Percentiles rank a stretch among this genome's conserved stretches.
Conservation (phyloP, 495 filamentous ascomycete species). For the Penicillium cinerascens region DNA sequence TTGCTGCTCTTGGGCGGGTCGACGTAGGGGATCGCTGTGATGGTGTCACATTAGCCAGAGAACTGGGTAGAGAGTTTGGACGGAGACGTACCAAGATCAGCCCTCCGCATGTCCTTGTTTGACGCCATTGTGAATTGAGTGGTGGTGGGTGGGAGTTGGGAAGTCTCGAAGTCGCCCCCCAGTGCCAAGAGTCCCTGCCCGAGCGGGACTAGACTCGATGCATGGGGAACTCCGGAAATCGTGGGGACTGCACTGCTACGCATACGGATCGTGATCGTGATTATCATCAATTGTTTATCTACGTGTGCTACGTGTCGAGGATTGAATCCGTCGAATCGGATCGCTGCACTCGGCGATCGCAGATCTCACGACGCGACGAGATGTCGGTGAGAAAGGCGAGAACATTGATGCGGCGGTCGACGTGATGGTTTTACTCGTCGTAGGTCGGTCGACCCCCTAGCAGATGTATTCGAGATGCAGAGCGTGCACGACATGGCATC, state of each 20-base stretch:
- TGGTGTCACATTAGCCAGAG: constrained; percentile 9
- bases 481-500: constrained; percentile 4
- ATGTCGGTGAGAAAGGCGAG: constrained; percentile 8
- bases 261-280: neutral
- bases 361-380: neutral
- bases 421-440: neutral
- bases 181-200: constrained; percentile 9
- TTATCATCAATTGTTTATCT: neutral
- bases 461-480: no score
- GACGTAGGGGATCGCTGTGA: constrained; percentile 59
- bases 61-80: neutral
- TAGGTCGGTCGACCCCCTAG: neutral
- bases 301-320: neutral
- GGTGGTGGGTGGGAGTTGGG: constrained; percentile 3
- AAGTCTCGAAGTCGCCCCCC: constrained; percentile 13
- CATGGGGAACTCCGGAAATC: constrained; percentile 1
- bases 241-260: constrained; percentile 1
- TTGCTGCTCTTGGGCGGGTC: constrained; percentile 54
- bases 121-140: constrained; percentile 52
- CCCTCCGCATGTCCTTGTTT: constrained; percentile 83
- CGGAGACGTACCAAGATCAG: constrained; percentile 67
- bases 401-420: constrained; percentile 3
- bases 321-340: neutral
- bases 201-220: constrained; percentile 8
- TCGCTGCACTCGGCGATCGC: neutral